Conservation (phyloP, 495 filamentous ascomycete species). For the Aspergillus olivimuriae region DNA sequence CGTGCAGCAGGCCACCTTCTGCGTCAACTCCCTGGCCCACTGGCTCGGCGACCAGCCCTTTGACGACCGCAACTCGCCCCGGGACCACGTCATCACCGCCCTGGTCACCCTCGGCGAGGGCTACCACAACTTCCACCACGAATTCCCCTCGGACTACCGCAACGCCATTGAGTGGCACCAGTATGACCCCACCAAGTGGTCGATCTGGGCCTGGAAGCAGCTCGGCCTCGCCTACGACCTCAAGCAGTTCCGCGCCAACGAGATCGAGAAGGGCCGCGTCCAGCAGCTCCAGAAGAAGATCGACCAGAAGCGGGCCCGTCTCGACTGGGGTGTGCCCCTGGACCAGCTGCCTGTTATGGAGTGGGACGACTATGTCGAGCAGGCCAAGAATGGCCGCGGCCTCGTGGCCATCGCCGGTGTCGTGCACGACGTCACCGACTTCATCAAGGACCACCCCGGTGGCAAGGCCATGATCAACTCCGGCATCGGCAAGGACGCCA, state of each 20-base stretch:
- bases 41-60: slow-evolving; percentile 99
- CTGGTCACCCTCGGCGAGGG: slow-evolving; percentile 94
- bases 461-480: slow-evolving; percentile 92
- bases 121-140: slow-evolving; percentile 99
- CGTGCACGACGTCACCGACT: slow-evolving; percentile 88
- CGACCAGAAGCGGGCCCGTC: slow-evolving; percentile 83
- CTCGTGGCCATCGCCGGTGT: slow-evolving; percentile 89
- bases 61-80: slow-evolving; percentile 96
- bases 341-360: slow-evolving; percentile 92
- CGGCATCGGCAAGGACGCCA: slow-evolving; percentile 94
- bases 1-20: slow-evolving; percentile 99
- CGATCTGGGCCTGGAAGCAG: slow-evolving; percentile 91
- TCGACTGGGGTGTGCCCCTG: slow-evolving; percentile 94
- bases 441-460: slow-evolving; percentile 96
- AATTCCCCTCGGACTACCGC: slow-evolving; percentile 98
- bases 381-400: slow-evolving; percentile 81
- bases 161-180: slow-evolving; percentile 98
- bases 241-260: slow-evolving; percentile 96
- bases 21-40: slow-evolving; percentile 97
- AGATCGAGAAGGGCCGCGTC: slow-evolving; percentile 97
- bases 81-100: slow-evolving; percentile 94
- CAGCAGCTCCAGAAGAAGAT: slow-evolving; percentile 99
- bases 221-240: slow-evolving; percentile 90
- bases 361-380: slow-evolving; percentile 90
- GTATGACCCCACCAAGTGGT: slow-evolving; percentile 99